These are phyloP conservation scores for Cryptosporidium parvum DNA, from an alignment of 169 alveolate species.

Conservation along the genomic window DNA sequence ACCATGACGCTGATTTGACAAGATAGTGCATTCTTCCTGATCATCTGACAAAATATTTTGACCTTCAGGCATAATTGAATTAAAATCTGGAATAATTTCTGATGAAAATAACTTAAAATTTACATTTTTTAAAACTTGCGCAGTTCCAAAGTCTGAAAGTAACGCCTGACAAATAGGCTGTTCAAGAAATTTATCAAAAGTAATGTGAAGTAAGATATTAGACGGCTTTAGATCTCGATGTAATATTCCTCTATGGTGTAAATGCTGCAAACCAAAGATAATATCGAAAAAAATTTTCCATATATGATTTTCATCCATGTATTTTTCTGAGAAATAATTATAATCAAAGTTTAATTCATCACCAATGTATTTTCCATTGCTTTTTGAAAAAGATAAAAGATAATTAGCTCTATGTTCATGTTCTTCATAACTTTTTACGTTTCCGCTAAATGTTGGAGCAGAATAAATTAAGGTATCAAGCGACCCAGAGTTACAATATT, in stretches of 20 bases:
- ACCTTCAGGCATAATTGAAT: not conserved
- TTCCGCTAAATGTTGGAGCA: not conserved
- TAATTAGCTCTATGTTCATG: not conserved
- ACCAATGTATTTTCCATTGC: not conserved
- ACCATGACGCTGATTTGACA: conserved; percentile 73
- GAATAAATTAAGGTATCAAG: conserved; percentile 13
- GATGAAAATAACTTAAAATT: conserved; percentile 10
- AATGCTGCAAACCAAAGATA: conserved; percentile 79
- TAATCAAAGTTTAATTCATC: not conserved
- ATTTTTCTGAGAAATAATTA: not conserved
- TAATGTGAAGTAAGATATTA: conserved; percentile 75
- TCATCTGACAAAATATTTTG: conserved; percentile 18
- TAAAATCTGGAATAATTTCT: conserved; percentile 22
- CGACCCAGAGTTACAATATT: conserved; percentile 86
- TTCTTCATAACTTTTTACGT: not conserved
- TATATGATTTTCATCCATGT: conserved; percentile 40
- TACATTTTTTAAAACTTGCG: conserved; percentile 77
- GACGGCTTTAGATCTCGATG: conserved; percentile 81
- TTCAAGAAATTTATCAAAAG: conserved; percentile 58
- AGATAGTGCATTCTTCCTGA: conserved; percentile 36
- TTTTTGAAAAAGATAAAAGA: not conserved
- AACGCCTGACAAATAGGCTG: conserved; percentile 79
- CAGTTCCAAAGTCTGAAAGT: conserved; percentile 87
- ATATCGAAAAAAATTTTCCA: conserved; percentile 79
- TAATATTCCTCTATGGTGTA: conserved; percentile 81